Evolutionary conservation across 2,329 filamentous ascomycete species (phyloP), one percentile per base, ranked within the genome.

Genomic region (Cladosporium sp.): DNA sequence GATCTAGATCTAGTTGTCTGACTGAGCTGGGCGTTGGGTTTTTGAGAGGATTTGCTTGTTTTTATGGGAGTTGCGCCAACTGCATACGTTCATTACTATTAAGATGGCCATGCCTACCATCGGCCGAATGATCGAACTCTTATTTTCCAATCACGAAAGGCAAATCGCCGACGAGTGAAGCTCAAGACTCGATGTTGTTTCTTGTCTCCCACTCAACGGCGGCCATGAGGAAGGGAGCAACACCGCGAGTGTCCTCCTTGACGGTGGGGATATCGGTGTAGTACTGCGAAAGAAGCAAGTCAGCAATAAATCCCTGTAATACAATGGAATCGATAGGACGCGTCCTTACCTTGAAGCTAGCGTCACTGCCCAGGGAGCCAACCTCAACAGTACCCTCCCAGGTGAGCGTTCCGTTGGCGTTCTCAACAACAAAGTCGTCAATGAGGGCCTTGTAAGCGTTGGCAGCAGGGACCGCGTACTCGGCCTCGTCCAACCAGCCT

Each of bases 321-420:
- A n/a, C n/a, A n/a, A n/a, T n/a, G n/a, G n/a, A n/a, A n/a, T n/a
- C n/a, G n/a, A n/a, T n/a, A 21, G 21, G 11, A 12, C 53, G 33
- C 3, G 18, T 31, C 72, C 77, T 74, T 70, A 84, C 82, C 75
- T 85, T 80, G 69, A 83, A 86, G 3, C 76, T 80, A 3, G 78
- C 83, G 67, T 82, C 79, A 10, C 80, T 79, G 67, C 77, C 80
- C 68, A 86, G 69, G 60, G 82, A 84, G 59, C 84, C 84, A 6
- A 85, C 83, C 58, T 77, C 73, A 0, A 86, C 84, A 0, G 84
- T 86, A 1, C 82, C 82, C 67, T 84, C 80, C 75, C 80, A 85
- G 62, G 79, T 80, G 56, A 85, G 69, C 0, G 83, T 84, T 0
- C 81, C 82, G 68, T 85, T 80, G 21, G 76, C 74, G 55, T 81